Evolutionary conservation across 257 asterid species (phyloP).

Genomic region (Nicotiana tomentosiformis): DNA sequence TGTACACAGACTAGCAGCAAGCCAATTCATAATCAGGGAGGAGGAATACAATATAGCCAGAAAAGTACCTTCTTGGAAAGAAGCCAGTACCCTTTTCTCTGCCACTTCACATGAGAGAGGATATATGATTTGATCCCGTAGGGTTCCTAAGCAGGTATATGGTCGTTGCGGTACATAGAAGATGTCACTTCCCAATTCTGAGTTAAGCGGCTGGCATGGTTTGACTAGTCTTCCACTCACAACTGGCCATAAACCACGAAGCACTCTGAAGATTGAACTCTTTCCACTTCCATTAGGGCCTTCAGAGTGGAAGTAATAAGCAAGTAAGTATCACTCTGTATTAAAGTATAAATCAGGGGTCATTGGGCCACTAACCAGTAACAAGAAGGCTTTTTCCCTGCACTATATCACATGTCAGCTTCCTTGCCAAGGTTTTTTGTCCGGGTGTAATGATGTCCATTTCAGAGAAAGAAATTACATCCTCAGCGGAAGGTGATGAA

Average conservation of each 20-base stretch:
- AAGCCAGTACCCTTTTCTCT: constrained; percentile 43
- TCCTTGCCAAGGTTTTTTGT: constrained; percentile 84
- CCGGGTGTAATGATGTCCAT: constrained; percentile 85
- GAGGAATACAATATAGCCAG: not conserved
- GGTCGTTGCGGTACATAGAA: constrained; percentile 97
- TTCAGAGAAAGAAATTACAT: constrained; percentile 70
- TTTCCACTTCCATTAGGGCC: constrained; percentile 99
- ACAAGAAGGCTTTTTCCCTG: constrained; percentile 91
- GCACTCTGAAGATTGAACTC: constrained; percentile 96
- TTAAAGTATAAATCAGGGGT: constrained; percentile 1
- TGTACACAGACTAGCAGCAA: not conserved
- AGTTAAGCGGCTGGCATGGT: constrained; percentile 45
- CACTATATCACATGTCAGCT: constrained; percentile 65
- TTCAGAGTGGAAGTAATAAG: constrained; percentile 22
- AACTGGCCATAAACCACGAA: constrained; percentile 96
- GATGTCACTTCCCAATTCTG: constrained; percentile 49
- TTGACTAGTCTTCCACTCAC: constrained; percentile 68
- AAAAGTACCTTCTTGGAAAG: constrained; percentile 42
- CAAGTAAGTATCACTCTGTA: not conserved
- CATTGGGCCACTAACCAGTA: constrained; percentile 67
- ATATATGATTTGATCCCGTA: constrained; percentile 95
- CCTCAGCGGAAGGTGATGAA: constrained; percentile 39
- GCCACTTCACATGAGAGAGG: constrained; percentile 88
- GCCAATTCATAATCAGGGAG: not conserved
- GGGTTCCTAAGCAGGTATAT: constrained; percentile 96